phyloP scores from a whole-genome alignment of 2,329 filamentous ascomycete genomes.

The Colletotrichum melonis region DNA sequence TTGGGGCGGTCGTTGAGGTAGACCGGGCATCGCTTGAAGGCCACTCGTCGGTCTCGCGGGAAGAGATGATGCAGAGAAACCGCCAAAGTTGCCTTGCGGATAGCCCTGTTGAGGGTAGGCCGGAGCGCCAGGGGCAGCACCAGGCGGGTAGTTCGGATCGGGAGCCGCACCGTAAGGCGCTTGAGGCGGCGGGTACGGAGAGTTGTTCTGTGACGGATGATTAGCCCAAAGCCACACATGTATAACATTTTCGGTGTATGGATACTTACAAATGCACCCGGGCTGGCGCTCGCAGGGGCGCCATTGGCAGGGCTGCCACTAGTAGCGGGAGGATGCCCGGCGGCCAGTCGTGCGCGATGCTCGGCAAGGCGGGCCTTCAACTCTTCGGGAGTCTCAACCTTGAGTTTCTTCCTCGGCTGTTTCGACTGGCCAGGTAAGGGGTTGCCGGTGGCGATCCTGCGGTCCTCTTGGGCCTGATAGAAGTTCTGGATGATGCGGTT shows the following conservation, averaged over 20 bases:
- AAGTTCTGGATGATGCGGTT: conserved; percentile 88
- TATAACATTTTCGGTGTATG: neutral
- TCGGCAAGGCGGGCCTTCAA: conserved; percentile 84
- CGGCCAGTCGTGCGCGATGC: conserved; percentile 76
- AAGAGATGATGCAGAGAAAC: conserved; percentile 54
- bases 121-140: conserved; percentile 35
- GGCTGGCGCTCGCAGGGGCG: conserved; percentile 54
- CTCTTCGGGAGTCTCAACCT: conserved; percentile 80
- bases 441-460: conserved; percentile 85
- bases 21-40: conserved; percentile 50
- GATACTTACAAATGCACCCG: conserved; percentile 68
- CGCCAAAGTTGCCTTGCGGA: conserved; percentile 19
- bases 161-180: conserved; percentile 48
- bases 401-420: conserved; percentile 76
- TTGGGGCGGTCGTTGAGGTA: conserved; percentile 58
- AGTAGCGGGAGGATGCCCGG: conserved; percentile 61
- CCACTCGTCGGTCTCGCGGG: conserved; percentile 58
- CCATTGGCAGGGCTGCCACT: conserved; percentile 62
- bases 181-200: conserved; percentile 52
- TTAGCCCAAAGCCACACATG: conserved; percentile 36
- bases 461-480: conserved; percentile 86
- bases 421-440: conserved; percentile 76
- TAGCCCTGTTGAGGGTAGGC: conserved; percentile 34
- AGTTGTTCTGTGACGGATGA: conserved; percentile 43
- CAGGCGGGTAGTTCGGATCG: conserved; percentile 46